Percentiles rank a stretch among this genome's conserved stretches.
Conservation (phyloP, 2,329 filamentous ascomycete species). For the Aspergillus fructus region DNA sequence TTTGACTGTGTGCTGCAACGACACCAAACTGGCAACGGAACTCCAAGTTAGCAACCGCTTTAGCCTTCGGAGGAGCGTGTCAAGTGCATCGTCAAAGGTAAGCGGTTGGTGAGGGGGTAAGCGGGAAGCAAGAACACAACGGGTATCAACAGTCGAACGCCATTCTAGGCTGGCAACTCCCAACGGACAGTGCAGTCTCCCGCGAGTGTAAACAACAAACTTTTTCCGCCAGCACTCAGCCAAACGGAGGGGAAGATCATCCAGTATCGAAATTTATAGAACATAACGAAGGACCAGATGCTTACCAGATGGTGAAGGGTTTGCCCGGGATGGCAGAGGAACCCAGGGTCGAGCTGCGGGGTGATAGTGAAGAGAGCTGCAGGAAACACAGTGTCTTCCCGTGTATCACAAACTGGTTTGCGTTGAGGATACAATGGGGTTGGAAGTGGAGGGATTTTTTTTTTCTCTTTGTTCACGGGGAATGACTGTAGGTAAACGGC, state of each 20-base stretch:
- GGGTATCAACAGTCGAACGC: neutral
- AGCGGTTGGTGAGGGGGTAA: neutral
- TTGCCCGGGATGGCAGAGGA: neutral
- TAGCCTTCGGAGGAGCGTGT: constrained; percentile 1
- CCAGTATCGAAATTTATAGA: neutral
- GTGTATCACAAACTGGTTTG: constrained; percentile 9
- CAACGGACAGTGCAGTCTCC: neutral
- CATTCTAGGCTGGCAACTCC: neutral
- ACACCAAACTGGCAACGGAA: constrained; percentile 10
- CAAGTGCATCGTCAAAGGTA: constrained; percentile 1
- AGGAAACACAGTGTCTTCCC: constrained; percentile 15
- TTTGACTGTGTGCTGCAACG: constrained; percentile 11
- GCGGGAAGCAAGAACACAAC: neutral
- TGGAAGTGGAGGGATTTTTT: neutral
- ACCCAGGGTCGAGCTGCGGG: constrained; percentile 5
- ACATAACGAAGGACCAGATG: neutral
- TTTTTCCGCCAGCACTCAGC: neutral
- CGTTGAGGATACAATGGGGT: constrained; percentile 7
- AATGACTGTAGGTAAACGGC: constrained; percentile 9
- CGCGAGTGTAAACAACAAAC: neutral
- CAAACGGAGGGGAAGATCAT: constrained; percentile 1
- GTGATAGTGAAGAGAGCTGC: constrained; percentile 5
- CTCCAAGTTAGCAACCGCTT: constrained; percentile 10
- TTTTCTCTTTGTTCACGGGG: constrained; percentile 6
- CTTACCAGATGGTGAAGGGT: constrained; percentile 10